A percentile compares a stretch with the other conserved stretches of the same genome.
Conservation (phyloP, 108 stramenopile genomes). For the Seminavis robusta region DNA sequence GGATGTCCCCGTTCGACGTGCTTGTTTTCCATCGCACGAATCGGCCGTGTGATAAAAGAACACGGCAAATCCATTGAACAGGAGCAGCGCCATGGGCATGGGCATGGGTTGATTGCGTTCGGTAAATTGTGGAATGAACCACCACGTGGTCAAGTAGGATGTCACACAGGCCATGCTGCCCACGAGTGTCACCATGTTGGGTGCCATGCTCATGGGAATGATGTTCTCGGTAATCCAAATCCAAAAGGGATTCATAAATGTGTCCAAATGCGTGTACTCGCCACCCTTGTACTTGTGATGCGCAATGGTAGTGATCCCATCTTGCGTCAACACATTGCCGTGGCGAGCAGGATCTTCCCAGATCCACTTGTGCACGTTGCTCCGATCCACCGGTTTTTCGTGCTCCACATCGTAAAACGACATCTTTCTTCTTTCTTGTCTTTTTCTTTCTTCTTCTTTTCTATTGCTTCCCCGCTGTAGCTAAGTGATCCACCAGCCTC, state of each 20-base stretch:
- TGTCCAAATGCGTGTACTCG: conserved; percentile 70
- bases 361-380: conserved; percentile 18
- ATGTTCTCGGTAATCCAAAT: conserved; percentile 66
- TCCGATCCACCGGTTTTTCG: conserved; percentile 8
- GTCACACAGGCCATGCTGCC: conserved; percentile 67
- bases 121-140: conserved; percentile 42
- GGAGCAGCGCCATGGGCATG: conserved; percentile 66
- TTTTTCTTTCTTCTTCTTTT: too few species aligned
- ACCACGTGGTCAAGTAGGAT: conserved; percentile 50
- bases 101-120: not conserved
- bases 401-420: not conserved
- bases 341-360: conserved; percentile 10
- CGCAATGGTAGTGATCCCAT: conserved; percentile 68
- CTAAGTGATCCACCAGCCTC: too few species aligned
- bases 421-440: too few species aligned
- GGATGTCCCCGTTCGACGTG: conserved; percentile 62
- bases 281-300: conserved; percentile 76
- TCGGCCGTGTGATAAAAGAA: conserved; percentile 75
- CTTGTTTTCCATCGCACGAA: conserved; percentile 91
- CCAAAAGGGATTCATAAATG: conserved; percentile 81
- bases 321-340: conserved; percentile 30
- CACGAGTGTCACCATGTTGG: conserved; percentile 84
- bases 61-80: conserved; percentile 50
- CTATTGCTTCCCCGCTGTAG: too few species aligned
- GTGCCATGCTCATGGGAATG: conserved; percentile 87